These are phyloP conservation scores for Penicillium nordicum DNA, from an alignment of 2,329 filamentous ascomycete genomes.

Conservation along the genomic window DNA sequence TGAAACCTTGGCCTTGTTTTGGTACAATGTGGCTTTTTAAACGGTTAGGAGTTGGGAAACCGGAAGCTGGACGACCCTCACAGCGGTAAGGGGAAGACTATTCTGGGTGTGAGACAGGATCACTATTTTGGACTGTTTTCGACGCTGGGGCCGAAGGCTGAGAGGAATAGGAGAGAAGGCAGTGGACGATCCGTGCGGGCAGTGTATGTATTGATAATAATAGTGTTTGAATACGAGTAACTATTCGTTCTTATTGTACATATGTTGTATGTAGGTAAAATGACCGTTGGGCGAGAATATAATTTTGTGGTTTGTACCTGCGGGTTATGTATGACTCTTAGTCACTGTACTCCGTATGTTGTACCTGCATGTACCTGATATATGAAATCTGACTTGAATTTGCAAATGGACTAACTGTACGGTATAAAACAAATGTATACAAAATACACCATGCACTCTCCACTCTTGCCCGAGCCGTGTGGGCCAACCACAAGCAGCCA, in stretches of 20 bases:
- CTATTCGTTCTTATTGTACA: not conserved
- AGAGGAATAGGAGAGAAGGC: not conserved
- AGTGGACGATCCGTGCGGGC: slow-evolving; percentile 1
- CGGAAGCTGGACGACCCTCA: not conserved
- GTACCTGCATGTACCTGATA: not conserved
- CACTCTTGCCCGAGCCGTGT: slow-evolving; percentile 10
- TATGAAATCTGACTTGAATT: not conserved
- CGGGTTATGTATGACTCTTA: not conserved
- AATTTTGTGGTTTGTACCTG: not conserved
- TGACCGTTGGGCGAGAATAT: not conserved
- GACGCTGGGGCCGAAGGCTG: not conserved
- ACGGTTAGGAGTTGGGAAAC: slow-evolving; percentile 1
- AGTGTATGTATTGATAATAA: not conserved
- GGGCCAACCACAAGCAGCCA: slow-evolving; percentile 14
- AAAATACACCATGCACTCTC: not conserved
- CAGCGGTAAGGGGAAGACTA: slow-evolving; percentile 10
- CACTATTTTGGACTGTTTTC: slow-evolving; percentile 3
- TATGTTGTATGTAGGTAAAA: not conserved
- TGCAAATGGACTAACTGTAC: not conserved
- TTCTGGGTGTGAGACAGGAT: slow-evolving; percentile 8
- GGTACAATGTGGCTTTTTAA: not conserved
- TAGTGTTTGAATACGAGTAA: not conserved
- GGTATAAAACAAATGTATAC: not conserved
- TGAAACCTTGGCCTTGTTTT: slow-evolving; percentile 4
- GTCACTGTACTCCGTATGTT: not conserved